Evolutionary conservation across 306 rosid genomes (phyloP), one percentile per base, ranked within the genome.

Genomic region (Dryas octopetala): DNA sequence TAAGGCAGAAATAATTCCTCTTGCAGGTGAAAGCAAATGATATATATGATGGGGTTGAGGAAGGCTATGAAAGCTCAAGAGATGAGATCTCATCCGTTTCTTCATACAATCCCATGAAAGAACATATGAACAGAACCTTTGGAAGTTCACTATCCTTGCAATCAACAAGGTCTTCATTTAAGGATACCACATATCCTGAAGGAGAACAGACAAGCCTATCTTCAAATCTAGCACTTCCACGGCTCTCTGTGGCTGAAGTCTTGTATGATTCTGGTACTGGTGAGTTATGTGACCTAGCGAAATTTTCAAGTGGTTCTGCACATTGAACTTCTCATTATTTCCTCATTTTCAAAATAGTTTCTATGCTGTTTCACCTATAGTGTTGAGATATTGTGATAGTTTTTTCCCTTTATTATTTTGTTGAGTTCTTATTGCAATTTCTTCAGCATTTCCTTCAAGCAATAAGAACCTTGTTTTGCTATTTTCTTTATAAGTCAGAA

Each of bases 31-130:
- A 93, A 89, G 99, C 91, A 71, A 92, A 89, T 74, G 98, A 92
- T 78, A 77, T 81, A 15, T 76, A 84, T 83, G 98, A 88, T 78
- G 96, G 87, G 40, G 38, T 79, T 77, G 99, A 92, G 82, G 99
- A 96, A 70, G 99, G 87, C 62, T 90, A 96, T 83, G 98, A 92
- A 66, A 92, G 99, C 90, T 88, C 98, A 46, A 92, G 87, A 79
- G 99, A 96, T 82, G 99, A 96, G 77, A 76, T 88, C 70, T 92
- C 97, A 28, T 96, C 99, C 28, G 96, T 96, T 78, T 92, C 99
- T n/a, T 96, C 99, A 7, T 96, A 85, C 88, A 96, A 84, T 59
- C 96, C 93, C 46, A 74, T 76, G 81, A 95, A 81, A 86, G 97
- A 88, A 69, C 81, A 79, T 70, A 40, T 91, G 52, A 79, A 83